A percentile compares a stretch with the other conserved stretches of the same genome.
Conservation (phyloP, 768 basidiomycete genomes). For the Austroboletus eburneus region DNA sequence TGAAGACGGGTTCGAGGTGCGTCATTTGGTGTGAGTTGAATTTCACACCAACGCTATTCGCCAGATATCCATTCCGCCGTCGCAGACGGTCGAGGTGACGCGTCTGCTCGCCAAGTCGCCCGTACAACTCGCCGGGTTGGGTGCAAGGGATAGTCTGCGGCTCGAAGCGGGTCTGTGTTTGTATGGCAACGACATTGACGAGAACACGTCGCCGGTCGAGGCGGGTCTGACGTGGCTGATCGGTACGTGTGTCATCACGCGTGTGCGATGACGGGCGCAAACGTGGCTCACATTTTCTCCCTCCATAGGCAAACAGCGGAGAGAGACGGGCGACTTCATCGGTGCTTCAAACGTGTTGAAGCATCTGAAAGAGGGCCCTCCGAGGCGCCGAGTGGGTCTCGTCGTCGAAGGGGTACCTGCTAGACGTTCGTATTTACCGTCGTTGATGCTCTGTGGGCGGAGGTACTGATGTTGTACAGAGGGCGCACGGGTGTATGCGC, state of each 20-base stretch:
- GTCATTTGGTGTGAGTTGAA: background rate
- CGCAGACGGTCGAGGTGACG: constrained; percentile 68
- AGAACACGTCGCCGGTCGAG: constrained; percentile 81
- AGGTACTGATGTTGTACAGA: too few species aligned
- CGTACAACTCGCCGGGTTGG: constrained; percentile 85
- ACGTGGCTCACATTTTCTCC: too few species aligned
- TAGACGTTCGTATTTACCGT: constrained; percentile 48
- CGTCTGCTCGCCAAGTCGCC: constrained; percentile 52
- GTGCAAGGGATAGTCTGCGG: constrained; percentile 89
- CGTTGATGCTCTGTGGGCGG: too few species aligned
- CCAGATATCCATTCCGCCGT: constrained; percentile 86
- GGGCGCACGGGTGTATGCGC: constrained; percentile 70
- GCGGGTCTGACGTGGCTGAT: constrained; percentile 93
- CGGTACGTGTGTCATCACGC: constrained; percentile 43
- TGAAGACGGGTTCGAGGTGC: constrained; percentile 95
- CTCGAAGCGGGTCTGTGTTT: constrained; percentile 97
- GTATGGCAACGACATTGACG: constrained; percentile 92
- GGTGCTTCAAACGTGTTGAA: constrained; percentile 69
- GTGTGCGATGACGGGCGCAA: background rate
- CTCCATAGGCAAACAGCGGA: constrained; percentile 71
- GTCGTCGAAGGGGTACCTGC: constrained; percentile 84
- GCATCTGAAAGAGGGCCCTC: constrained; percentile 77
- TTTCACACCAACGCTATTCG: background rate
- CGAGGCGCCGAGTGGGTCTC: constrained; percentile 75
- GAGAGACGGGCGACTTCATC: constrained; percentile 68